Percentiles rank a stretch among this genome's conserved stretches.
These are phyloP conservation scores for Aspergillus affinis DNA, from an alignment of 495 filamentous ascomycete genomes.

Conservation along the genomic window DNA sequence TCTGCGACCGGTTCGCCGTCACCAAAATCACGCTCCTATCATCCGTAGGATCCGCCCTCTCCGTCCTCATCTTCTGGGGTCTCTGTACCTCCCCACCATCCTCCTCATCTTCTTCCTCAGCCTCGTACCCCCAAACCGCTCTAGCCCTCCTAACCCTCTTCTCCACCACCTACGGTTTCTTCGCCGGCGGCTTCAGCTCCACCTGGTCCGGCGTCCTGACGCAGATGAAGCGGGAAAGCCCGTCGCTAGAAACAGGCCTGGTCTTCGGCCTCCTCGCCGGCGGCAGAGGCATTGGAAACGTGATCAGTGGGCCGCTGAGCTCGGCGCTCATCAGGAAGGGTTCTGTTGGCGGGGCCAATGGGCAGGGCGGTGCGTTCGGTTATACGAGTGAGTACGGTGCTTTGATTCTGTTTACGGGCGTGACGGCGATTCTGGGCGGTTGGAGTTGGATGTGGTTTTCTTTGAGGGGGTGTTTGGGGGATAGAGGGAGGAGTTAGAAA, in stretches of 20 bases:
- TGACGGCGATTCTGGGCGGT: conserved; percentile 38
- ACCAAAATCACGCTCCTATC: conserved; percentile 60
- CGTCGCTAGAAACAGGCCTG: conserved; percentile 54
- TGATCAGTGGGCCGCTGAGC: conserved; percentile 61
- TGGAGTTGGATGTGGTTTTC: conserved; percentile 40
- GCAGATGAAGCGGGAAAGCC: conserved; percentile 47
- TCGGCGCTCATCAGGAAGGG: conserved; percentile 49
- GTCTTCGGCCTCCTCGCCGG: conserved; percentile 63
- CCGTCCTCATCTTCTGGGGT: conserved; percentile 70
- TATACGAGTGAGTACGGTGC: conserved; percentile 42
- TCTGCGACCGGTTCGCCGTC: conserved; percentile 61
- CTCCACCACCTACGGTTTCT: conserved; percentile 66
- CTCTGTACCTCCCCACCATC: conserved; percentile 28
- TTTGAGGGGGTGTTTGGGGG: background rate
- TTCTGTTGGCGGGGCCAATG: conserved; percentile 19
- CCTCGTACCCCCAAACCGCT: conserved; percentile 33
- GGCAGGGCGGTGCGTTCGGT: conserved; percentile 23
- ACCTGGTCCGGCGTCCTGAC: conserved; percentile 64
- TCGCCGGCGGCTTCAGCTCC: conserved; percentile 61
- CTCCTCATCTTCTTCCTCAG: conserved; percentile 12
- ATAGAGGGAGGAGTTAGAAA: background rate
- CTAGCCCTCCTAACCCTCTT: conserved; percentile 63
- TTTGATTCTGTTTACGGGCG: conserved; percentile 48
- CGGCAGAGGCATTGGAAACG: conserved; percentile 65
- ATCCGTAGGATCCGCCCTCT: conserved; percentile 55